phyloP scores from a whole-genome alignment of 768 basidiomycete species.

The Tulasnella sp. region DNA sequence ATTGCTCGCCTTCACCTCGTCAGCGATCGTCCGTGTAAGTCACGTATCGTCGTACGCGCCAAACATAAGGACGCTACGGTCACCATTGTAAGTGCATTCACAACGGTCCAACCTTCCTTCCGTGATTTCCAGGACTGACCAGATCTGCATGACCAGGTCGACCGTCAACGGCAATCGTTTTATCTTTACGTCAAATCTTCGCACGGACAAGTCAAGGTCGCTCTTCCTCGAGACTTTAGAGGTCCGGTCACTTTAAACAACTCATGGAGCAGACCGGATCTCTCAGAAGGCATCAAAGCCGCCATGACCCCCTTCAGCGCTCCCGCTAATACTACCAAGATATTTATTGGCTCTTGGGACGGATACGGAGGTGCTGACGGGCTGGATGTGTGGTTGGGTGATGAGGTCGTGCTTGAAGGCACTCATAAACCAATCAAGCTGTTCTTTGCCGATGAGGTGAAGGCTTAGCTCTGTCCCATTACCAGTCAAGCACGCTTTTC shows the following conservation, averaged over 20 bases:
- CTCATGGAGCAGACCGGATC: background rate
- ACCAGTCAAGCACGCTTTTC: background rate
- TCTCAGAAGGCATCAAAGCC: background rate
- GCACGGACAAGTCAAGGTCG: conserved; percentile 9
- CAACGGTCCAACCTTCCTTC: background rate
- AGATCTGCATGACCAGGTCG: background rate
- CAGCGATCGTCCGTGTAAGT: background rate
- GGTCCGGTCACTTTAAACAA: conserved; percentile 2
- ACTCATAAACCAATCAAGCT: conserved; percentile 5
- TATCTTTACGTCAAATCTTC: background rate
- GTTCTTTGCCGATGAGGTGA: background rate
- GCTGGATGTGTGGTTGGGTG: background rate
- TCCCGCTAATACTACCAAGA: background rate
- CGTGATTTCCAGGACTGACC: background rate
- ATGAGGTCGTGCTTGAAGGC: background rate
- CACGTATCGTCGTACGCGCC: background rate
- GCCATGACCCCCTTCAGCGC: background rate
- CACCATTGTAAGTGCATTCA: background rate
- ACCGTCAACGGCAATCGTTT: background rate
- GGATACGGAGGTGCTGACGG: background rate
- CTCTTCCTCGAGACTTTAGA: conserved; percentile 23
- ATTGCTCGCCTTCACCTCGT: conserved; percentile 10
- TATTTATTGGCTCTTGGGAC: background rate
- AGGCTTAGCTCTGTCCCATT: background rate
- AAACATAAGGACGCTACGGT: conserved; percentile 9